Base-by-base conservation (phyloP, 2,329 filamentous ascomycete species). In the Monilinia fructigena region DNA sequence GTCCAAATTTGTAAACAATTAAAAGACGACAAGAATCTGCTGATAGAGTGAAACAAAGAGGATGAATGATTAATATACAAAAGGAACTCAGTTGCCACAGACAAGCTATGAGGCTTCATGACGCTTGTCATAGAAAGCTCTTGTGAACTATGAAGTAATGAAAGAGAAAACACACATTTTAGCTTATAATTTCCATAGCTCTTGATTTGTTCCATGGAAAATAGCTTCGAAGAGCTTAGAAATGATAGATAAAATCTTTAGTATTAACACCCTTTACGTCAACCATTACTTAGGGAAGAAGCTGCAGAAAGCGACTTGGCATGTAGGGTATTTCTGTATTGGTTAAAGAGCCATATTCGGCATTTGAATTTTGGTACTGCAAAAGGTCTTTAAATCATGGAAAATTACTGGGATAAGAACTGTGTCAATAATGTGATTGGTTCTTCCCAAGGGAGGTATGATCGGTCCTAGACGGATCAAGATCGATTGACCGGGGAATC, bases 71-170 rank as follows among this genome's bases (percentile, higher is more conserved):
- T 64, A 23, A 64, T 64, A 58, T 64, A 64, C 26, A 4, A 48
- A 20, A 20, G 62, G n/a, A n/a, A 28, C 18, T 47, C 14, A 12
- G n/a, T 58, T 28, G 40, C 62, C 42, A 58, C 42, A 11, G 28
- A 8, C 16, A 64, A 58, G 16, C 31, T 56, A 38, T 20, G 45
- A 20, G 58, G 53, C 42, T 64, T 40, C 18, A 56, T 64, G 62
- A 64, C 53, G 62, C 40, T 48, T 47, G 26, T 26, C 26, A n/a
- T 16, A 4, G 28, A 35, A 55, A 64, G 53, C 53, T 64, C n/a
- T 35, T n/a, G 28, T 50, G 53, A 64, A 45, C 53, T 26, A 58
- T 64, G 62, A 64, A 64, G 62, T 64, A 58, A 64, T 58, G 16
- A n/a, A 64, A 64, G 38, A 47, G 38, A 40, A 23, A n/a, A 38